phyloP scores from a whole-genome alignment of 306 rosid species.

The Cucumis hystrix region DNA sequence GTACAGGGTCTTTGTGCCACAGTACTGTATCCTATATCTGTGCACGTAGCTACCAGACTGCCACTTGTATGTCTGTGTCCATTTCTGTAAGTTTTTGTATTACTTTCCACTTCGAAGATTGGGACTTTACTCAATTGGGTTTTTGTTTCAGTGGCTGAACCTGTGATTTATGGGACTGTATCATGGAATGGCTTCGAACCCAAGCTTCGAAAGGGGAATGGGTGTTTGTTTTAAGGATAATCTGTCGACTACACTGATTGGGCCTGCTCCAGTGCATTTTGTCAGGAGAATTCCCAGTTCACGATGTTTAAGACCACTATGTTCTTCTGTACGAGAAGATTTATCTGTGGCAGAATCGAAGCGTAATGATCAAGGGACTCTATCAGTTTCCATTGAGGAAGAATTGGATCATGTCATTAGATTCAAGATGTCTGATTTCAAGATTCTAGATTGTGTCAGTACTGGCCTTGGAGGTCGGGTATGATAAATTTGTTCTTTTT shows the following conservation, averaged over 20 bases:
- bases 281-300: constrained; percentile 16
- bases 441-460: constrained; percentile 50
- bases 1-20: too few species aligned
- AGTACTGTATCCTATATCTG: too few species aligned
- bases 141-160: constrained; percentile 10
- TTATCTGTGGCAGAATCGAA: constrained; percentile 32
- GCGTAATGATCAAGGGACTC: constrained; percentile 20
- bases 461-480: constrained; percentile 96
- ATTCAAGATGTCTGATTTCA: constrained; percentile 76
- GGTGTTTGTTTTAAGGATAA: constrained; percentile 30
- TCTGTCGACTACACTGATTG: constrained; percentile 44
- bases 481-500: constrained; percentile 20
- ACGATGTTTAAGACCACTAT: constrained; percentile 21
- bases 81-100: too few species aligned
- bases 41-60: too few species aligned
- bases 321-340: constrained; percentile 34
- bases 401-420: constrained; percentile 63
- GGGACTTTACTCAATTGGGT: constrained; percentile 2
- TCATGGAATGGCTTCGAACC: constrained; percentile 31
- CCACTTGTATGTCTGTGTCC: too few species aligned
- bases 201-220: constrained; percentile 30
- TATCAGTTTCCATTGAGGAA: constrained; percentile 44
- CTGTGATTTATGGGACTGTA: constrained; percentile 46
- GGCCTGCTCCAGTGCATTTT: constrained; percentile 28
- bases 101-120: neutral